These are phyloP conservation scores for Coniella lustricola DNA, from an alignment of 2,329 filamentous ascomycete genomes.

Conservation along the genomic window DNA sequence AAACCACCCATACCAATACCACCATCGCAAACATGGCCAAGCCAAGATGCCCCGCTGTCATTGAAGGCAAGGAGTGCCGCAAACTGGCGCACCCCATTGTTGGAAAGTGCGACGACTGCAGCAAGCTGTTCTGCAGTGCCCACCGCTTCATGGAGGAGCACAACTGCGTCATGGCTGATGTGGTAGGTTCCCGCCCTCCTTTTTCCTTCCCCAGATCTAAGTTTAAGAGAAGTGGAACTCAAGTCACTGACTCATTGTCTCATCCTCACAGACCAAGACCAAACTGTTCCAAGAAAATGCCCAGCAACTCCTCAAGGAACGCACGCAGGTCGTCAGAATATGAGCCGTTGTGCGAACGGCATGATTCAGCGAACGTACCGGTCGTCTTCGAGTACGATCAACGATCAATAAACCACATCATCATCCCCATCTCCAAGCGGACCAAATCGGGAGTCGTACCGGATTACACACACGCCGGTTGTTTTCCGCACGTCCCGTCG, in stretches of 20 bases:
- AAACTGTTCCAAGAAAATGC: conserved; percentile 92
- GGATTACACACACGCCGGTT: too few species aligned
- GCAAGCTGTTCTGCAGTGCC: conserved; percentile 89
- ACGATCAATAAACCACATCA: too few species aligned
- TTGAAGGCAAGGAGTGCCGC: conserved; percentile 66
- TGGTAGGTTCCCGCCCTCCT: conserved; percentile 50
- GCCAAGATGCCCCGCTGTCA: conserved; percentile 76
- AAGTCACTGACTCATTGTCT: conserved; percentile 8
- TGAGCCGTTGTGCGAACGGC: background rate
- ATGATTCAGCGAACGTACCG: background rate
- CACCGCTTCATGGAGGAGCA: conserved; percentile 92
- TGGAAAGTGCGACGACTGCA: conserved; percentile 92
- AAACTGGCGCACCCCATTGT: conserved; percentile 74
- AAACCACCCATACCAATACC: background rate
- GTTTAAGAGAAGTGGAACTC: conserved; percentile 25
- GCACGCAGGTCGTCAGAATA: conserved; percentile 80
- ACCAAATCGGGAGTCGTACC: too few species aligned
- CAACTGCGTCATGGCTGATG: conserved; percentile 85
- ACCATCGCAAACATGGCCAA: conserved; percentile 49
- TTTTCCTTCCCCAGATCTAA: conserved; percentile 23
- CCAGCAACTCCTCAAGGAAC: conserved; percentile 83
- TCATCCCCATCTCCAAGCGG: too few species aligned
- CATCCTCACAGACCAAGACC: conserved; percentile 71
- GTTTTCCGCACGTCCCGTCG: too few species aligned
- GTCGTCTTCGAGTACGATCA: background rate